These are phyloP conservation scores for Malus hybrid DNA, from an alignment of 331 rosid species.

Conservation along the genomic window DNA sequence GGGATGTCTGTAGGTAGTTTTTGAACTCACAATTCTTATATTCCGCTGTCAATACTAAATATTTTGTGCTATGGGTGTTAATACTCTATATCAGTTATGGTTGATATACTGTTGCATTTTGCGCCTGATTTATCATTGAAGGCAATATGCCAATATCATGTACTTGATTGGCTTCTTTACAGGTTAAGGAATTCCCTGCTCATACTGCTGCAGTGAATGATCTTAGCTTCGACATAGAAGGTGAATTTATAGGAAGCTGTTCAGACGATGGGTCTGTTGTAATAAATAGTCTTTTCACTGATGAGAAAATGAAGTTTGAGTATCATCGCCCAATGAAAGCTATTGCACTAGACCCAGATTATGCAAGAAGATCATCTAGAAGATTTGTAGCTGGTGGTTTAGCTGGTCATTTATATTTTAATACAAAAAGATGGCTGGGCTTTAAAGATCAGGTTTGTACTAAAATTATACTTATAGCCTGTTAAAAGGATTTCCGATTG, in stretches of 20 bases:
- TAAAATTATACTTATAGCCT: slow-evolving; percentile 6
- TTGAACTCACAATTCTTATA: background rate
- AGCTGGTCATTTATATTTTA: slow-evolving; percentile 81
- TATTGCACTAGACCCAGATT: slow-evolving; percentile 80
- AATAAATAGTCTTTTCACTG: slow-evolving; percentile 78
- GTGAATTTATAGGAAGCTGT: slow-evolving; percentile 94
- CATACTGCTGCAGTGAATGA: slow-evolving; percentile 85
- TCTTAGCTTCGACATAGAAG: slow-evolving; percentile 85
- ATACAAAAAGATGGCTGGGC: slow-evolving; percentile 92
- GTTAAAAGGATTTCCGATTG: background rate
- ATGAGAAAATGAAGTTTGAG: slow-evolving; percentile 81
- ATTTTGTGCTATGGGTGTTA: background rate
- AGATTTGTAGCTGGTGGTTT: slow-evolving; percentile 96
- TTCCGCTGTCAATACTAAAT: background rate
- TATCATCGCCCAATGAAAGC: slow-evolving; percentile 97
- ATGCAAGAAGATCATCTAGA: slow-evolving; percentile 63
- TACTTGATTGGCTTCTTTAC: slow-evolving; percentile 21
- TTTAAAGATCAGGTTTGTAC: slow-evolving; percentile 81
- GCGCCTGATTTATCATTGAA: background rate
- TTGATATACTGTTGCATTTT: slow-evolving; percentile 9
- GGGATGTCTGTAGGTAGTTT: background rate
- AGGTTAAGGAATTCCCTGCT: slow-evolving; percentile 85
- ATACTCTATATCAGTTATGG: background rate
- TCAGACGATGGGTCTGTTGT: slow-evolving; percentile 89
- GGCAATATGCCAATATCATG: slow-evolving; percentile 3